Percentiles rank a stretch among this genome's conserved stretches.
Evolutionary conservation across 805 yeast genomes (phyloP).

Genomic region (Saturnispora quitensis): DNA sequence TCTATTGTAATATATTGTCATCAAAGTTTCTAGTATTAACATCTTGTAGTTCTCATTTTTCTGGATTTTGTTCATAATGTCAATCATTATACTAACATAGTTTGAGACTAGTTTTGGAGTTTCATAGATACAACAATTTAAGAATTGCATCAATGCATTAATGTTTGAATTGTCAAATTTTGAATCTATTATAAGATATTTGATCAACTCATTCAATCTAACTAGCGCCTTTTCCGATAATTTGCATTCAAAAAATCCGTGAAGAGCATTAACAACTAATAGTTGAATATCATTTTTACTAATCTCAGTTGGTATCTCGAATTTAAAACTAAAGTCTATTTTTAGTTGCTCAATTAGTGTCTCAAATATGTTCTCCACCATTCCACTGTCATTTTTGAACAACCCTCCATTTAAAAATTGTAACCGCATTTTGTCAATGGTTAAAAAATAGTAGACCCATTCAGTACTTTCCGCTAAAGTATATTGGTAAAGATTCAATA

Average conservation of each 20-base stretch:
- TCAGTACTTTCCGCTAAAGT: slow-evolving; percentile 44
- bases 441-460: slow-evolving; percentile 66
- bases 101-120: slow-evolving; percentile 65
- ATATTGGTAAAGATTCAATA: slow-evolving; percentile 41
- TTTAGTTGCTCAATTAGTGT: slow-evolving; percentile 50
- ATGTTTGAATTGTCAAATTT: slow-evolving; percentile 75
- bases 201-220: slow-evolving; percentile 57
- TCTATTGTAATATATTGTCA: slow-evolving; percentile 5
- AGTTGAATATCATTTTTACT: slow-evolving; percentile 58
- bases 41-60: slow-evolving; percentile 1
- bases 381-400: slow-evolving; percentile 33
- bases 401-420: slow-evolving; percentile 53
- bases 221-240: slow-evolving; percentile 36
- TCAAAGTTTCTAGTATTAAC: slow-evolving; percentile 3
- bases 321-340: slow-evolving; percentile 36
- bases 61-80: neutral
- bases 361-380: slow-evolving; percentile 33
- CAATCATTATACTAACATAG: slow-evolving; percentile 29
- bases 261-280: slow-evolving; percentile 51
- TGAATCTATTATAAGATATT: slow-evolving; percentile 50
- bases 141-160: slow-evolving; percentile 65
- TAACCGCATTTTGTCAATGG: slow-evolving; percentile 60
- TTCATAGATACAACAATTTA: slow-evolving; percentile 74
- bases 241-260: slow-evolving; percentile 56
- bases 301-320: slow-evolving; percentile 30